Conservation (phyloP, 768 basidiomycete species). For the Amanita rubescens region DNA sequence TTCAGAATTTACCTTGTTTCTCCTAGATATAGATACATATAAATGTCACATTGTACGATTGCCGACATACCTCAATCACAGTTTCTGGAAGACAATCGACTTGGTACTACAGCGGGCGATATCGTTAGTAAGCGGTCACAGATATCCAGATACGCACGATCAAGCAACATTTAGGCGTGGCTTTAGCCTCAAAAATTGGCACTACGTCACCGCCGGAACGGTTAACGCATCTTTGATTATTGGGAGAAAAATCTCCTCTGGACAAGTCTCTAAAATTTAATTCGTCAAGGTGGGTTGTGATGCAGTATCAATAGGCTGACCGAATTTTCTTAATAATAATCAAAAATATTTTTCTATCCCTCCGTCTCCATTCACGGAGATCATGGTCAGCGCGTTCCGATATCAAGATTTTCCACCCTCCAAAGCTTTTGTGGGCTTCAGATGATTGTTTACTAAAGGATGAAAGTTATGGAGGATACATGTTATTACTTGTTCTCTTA, state of each 20-base stretch:
- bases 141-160: slow-evolving; percentile 30
- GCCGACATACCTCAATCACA: slow-evolving; percentile 17
- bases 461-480: not conserved
- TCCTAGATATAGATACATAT: slow-evolving; percentile 10
- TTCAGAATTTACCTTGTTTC: slow-evolving; percentile 19
- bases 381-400: slow-evolving; percentile 41
- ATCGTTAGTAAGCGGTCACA: not conserved
- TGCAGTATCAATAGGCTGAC: slow-evolving; percentile 24
- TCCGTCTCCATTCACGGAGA: slow-evolving; percentile 38
- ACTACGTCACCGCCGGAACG: slow-evolving; percentile 38
- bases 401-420: slow-evolving; percentile 56
- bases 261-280: slow-evolving; percentile 51
- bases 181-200: slow-evolving; percentile 64
- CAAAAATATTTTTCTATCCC: slow-evolving; percentile 37
- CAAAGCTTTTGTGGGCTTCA: slow-evolving; percentile 51
- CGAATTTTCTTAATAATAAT: slow-evolving; percentile 65
- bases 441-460: not conserved
- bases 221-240: slow-evolving; percentile 58
- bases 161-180: slow-evolving; percentile 44
- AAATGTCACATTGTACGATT: not conserved
- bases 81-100: slow-evolving; percentile 38
- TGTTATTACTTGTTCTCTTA: not conserved
- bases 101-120: slow-evolving; percentile 32
- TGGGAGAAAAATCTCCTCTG: slow-evolving; percentile 57
- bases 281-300: not conserved